Percentiles rank a stretch among this genome's conserved stretches.
Evolutionary conservation across 108 stramenopile species (phyloP).

Genomic region (Fragilaria radians): DNA sequence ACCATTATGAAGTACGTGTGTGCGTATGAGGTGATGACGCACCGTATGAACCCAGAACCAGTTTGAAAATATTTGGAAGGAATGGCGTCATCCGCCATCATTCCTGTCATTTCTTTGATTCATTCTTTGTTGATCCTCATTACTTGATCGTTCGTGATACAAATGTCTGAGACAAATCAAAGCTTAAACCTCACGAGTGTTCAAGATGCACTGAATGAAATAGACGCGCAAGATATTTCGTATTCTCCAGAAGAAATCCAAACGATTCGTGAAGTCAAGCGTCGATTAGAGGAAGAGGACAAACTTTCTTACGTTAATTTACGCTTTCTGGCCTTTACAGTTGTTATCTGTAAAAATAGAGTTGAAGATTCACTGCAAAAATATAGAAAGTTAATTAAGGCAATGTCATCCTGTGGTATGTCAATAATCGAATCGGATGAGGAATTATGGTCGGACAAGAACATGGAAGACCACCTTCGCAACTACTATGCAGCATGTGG

Average conservation of each 20-base stretch:
- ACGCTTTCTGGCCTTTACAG: conserved; percentile 13
- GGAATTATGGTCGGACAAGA: conserved; percentile 3
- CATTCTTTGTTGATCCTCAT: too few species aligned
- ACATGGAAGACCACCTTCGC: not conserved
- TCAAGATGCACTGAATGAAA: not conserved
- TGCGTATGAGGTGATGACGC: too few species aligned
- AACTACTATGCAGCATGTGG: conserved; percentile 2
- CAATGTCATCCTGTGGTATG: conserved; percentile 7
- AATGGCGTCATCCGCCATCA: too few species aligned
- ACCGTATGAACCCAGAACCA: too few species aligned
- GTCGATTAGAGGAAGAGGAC: conserved; percentile 3
- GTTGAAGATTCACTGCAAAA: conserved; percentile 24
- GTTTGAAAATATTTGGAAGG: too few species aligned
- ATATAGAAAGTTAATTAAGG: conserved; percentile 10
- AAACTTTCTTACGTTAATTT: not conserved
- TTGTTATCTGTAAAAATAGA: conserved; percentile 19
- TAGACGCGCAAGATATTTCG: conserved; percentile 2
- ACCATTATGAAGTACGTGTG: too few species aligned
- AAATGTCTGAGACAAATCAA: too few species aligned
- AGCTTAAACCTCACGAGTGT: not conserved
- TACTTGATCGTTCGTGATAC: too few species aligned
- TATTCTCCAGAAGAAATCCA: conserved; percentile 20
- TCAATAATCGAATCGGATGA: conserved; percentile 1
- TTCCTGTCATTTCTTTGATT: too few species aligned
- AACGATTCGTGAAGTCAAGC: conserved; percentile 12